These are phyloP conservation scores for Moesziomyces aphidis DNA, from an alignment of 1,284 basidiomycete species.

Conservation along the genomic window DNA sequence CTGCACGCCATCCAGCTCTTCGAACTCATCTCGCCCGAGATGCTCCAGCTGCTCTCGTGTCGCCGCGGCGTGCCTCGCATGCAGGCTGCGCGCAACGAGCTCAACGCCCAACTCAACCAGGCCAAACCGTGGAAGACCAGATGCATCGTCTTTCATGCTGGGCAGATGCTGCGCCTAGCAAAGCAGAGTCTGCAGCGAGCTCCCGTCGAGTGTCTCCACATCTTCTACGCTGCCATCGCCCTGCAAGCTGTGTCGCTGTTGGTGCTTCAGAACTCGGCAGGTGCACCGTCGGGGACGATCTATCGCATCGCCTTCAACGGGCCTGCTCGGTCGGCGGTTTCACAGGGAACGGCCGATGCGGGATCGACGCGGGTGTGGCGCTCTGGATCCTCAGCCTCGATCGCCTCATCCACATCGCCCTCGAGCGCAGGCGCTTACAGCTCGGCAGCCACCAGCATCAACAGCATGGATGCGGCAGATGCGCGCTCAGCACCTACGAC, in stretches of 20 bases:
- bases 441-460: slow-evolving; percentile 1
- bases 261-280: slow-evolving; percentile 5
- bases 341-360: background rate
- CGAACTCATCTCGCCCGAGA: slow-evolving; percentile 17
- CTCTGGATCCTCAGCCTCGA: slow-evolving; percentile 1
- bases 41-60: slow-evolving; percentile 21
- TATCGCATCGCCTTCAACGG: slow-evolving; percentile 15
- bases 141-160: slow-evolving; percentile 15
- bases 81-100: slow-evolving; percentile 11
- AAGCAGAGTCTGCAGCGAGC: slow-evolving; percentile 20
- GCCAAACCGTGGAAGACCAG: slow-evolving; percentile 9
- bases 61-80: slow-evolving; percentile 19
- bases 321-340: background rate
- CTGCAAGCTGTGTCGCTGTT: slow-evolving; percentile 19
- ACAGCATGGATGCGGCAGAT: slow-evolving; percentile 1
- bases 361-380: background rate
- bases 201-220: slow-evolving; percentile 20
- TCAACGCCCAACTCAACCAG: slow-evolving; percentile 7
- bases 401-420: slow-evolving; percentile 11
- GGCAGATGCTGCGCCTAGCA: slow-evolving; percentile 15
- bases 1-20: slow-evolving; percentile 23
- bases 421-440: slow-evolving; percentile 7
- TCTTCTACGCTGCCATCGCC: slow-evolving; percentile 21
- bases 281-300: slow-evolving; percentile 2
- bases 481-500: slow-evolving; percentile 65